Base-by-base conservation (phyloP, 140 eudicot genomes). In the Ambrosia hybrid region DNA sequence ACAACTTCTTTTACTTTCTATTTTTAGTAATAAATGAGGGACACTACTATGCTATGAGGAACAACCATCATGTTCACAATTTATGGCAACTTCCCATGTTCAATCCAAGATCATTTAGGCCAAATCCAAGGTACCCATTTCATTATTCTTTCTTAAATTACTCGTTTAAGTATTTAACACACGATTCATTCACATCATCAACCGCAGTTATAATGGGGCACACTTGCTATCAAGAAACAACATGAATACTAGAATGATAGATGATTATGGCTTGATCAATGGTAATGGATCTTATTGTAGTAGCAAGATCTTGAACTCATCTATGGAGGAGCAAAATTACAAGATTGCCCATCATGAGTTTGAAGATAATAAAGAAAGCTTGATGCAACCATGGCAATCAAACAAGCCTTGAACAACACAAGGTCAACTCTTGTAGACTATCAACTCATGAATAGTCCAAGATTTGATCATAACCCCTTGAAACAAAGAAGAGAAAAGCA, bases 21-120 rank as follows among this genome's bases (percentile, higher is more conserved):
- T 12, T 77, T 67, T 34, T 65, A 79, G 84, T 79, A 15, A 83
- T 78, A 75, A 83, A 83, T 76, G 87, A 79, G 51, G 83, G 79
- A 75, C 81, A 76, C 56, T 78, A 70, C 73, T 78, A 70, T 75
- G 56, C 56, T 82, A 67, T 75, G 61, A 78, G 73, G 63, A 71
- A 67, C 73, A 69, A 66, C 51, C n/a, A n/a, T n/a, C 65, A 65
- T 52, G 45, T 49, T 58, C 78, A 72, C 43, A 84, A 48, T 51
- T 36, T 74, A 4, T 81, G 74, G 76, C 86, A 81, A 26, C 78
- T 73, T 70, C 79, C 83, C 41, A 78, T 74, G 83, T 58, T 75
- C 36, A 70, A 71, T 82, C 76, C 76, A 79, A 78, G 73, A 76
- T 59, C 57, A 70, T 43, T 63, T 10, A 74, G 70, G 26, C 83